Conservation (phyloP, 2,329 filamentous ascomycete species). For the Cladobotryum protrusum region DNA sequence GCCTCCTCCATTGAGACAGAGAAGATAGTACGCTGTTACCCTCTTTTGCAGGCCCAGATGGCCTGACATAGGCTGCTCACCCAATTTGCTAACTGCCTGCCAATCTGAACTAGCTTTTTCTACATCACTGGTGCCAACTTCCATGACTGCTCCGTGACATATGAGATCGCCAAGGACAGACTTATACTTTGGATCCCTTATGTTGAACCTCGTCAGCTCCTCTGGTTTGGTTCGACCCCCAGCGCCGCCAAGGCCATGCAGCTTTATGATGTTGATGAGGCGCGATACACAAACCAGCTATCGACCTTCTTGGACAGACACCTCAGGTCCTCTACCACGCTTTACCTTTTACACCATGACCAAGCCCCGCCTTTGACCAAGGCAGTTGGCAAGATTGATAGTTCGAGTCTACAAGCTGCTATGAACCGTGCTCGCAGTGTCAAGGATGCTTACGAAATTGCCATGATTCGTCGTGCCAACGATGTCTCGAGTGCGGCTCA, state of each 20-base stretch:
- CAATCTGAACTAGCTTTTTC: constrained; percentile 53
- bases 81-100: neutral
- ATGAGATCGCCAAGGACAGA: constrained; percentile 51
- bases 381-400: constrained; percentile 34
- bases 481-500: constrained; percentile 74
- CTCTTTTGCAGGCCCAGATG: no score
- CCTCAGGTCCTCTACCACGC: constrained; percentile 32
- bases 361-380: constrained; percentile 27
- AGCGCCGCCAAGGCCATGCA: constrained; percentile 54
- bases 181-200: constrained; percentile 70
- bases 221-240: constrained; percentile 60
- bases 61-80: neutral
- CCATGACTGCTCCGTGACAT: constrained; percentile 49
- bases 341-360: constrained; percentile 42
- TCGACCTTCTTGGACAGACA: constrained; percentile 35
- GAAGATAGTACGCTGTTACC: constrained; percentile 46
- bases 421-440: constrained; percentile 76
- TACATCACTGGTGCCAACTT: constrained; percentile 52
- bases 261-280: constrained; percentile 64
- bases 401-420: constrained; percentile 53
- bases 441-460: constrained; percentile 83
- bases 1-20: constrained; percentile 49
- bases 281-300: constrained; percentile 54
- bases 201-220: constrained; percentile 53
- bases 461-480: constrained; percentile 74